phyloP scores from a whole-genome alignment of 1,139 yeast genomes.

The Yamadazyma membranifaciens region DNA sequence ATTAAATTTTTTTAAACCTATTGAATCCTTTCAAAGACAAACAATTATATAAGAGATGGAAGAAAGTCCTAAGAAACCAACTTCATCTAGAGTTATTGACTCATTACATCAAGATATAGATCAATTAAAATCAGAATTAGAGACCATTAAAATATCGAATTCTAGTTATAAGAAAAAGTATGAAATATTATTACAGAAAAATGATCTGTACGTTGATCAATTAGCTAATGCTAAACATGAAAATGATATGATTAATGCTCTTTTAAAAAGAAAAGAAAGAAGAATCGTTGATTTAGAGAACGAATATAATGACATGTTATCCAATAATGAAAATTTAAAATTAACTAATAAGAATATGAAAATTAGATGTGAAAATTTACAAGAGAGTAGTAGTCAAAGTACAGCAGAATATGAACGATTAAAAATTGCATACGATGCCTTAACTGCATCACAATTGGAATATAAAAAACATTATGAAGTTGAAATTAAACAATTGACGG shows the following conservation, averaged over 20 bases:
- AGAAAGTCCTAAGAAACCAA: constrained; percentile 26
- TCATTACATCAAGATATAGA: constrained; percentile 54
- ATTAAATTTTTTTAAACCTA: not conserved
- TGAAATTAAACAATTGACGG: constrained; percentile 28
- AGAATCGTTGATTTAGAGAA: constrained; percentile 60
- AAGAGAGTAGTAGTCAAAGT: constrained; percentile 45
- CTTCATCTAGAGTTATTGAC: constrained; percentile 56
- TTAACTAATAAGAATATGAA: constrained; percentile 50
- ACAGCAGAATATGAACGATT: constrained; percentile 57
- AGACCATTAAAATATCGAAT: constrained; percentile 35
- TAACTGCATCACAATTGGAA: constrained; percentile 54
- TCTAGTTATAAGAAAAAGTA: constrained; percentile 49
- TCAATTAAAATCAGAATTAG: constrained; percentile 51
- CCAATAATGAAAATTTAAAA: constrained; percentile 44
- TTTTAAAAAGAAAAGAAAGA: constrained; percentile 63
- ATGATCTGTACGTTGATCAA: constrained; percentile 63
- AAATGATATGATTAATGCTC: constrained; percentile 62
- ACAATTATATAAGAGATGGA: constrained; percentile 10
- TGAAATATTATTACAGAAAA: constrained; percentile 45
- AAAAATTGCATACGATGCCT: constrained; percentile 61
- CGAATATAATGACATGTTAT: constrained; percentile 46
- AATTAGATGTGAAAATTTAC: constrained; percentile 47
- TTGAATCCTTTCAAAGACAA: not conserved
- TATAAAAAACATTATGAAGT: constrained; percentile 52
- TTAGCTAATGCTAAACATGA: constrained; percentile 70